Base-by-base conservation (phyloP, 257 asterid species). In the Mitragyna speciosa region DNA sequence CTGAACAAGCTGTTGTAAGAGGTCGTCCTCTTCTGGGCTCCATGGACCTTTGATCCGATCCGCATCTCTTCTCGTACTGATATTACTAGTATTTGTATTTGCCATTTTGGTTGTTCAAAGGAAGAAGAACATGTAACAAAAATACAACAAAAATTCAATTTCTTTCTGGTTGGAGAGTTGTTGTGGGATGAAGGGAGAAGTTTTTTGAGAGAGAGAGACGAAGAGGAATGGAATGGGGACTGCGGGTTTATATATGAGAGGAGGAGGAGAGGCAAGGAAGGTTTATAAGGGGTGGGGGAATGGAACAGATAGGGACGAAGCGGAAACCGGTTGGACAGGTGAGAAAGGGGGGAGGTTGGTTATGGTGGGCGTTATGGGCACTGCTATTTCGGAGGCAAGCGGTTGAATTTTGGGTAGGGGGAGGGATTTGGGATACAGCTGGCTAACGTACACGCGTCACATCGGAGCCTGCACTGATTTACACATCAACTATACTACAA, bases 31-130 rank as follows among this genome's bases (percentile, higher is more conserved):
- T 45, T 93, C 97, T 3, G 97, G 97, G 78, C 98, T 93, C 99
- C 99, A 95, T 2, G 99, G 99, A 5, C 99, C 98, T 82, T 92
- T 95, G 84, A 92, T 90, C 79, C 97, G 97, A 91, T 93, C 99
- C 84, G 80, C 58, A 81, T 90, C 96, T 80, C 82, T 84, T 82
- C 87, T 89, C 41, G 58, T 75, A n/a, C 47, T n/a, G 33, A 31
- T 12, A 69, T 51, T 43, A 33, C 39, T 78, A 26, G 72, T 82
- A 15, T 76, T 65, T 7, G 61, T 39, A 78, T 45, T 84, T 3
- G 84, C 73, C 83, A 77, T 86, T 43, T 70, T 14, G n/a, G n/a
- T n/a, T 14, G 3, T 36, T 82, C 51, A 49, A 65, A 19, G 36
- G 28, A 73, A 64, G 70, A 64, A 2, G 41, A 36, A 45, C 30